phyloP scores from a whole-genome alignment of 2,329 filamentous ascomycete genomes.

The Aspergillus fructus region DNA sequence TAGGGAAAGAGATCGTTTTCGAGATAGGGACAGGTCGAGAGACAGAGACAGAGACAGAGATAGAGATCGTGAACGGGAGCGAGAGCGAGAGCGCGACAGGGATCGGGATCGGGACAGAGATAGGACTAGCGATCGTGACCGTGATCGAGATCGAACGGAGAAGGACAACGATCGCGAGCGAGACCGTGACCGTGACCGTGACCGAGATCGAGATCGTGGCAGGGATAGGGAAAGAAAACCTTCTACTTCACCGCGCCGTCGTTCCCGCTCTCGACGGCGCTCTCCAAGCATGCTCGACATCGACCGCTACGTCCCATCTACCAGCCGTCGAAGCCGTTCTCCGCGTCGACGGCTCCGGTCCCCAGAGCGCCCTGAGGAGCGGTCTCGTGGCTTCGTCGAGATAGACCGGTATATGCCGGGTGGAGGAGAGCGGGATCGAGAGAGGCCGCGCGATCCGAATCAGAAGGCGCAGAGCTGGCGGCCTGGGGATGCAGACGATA shows the following conservation, averaged over 20 bases:
- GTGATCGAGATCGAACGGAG: conserved; percentile 14
- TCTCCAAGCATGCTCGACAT: conserved; percentile 39
- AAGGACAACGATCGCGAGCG: conserved; percentile 1
- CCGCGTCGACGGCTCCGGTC: conserved; percentile 40
- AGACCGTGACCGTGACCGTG: conserved; percentile 1
- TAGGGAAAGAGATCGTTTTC: conserved; percentile 13
- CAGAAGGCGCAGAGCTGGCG: conserved; percentile 7
- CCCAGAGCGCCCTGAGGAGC: conserved; percentile 29
- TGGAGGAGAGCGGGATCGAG: conserved; percentile 20
- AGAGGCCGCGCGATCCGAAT: conserved; percentile 1
- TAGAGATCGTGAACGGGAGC: background rate
- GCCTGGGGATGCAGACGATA: conserved; percentile 3
- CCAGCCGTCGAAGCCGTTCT: conserved; percentile 41
- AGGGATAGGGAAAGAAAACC: conserved; percentile 13
- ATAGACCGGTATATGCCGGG: conserved; percentile 49
- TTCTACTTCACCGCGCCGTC: conserved; percentile 23
- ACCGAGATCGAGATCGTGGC: conserved; percentile 9
- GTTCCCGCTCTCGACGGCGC: conserved; percentile 27
- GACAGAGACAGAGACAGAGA: conserved; percentile 8
- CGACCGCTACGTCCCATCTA: conserved; percentile 44
- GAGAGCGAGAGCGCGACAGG: conserved; percentile 2
- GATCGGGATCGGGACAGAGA: conserved; percentile 12
- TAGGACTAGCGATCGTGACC: conserved; percentile 13
- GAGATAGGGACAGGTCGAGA: conserved; percentile 9
- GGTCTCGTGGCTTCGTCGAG: conserved; percentile 32